Evolutionary conservation across 441 rosid species (phyloP).

Genomic region (Populus tomentosa): DNA sequence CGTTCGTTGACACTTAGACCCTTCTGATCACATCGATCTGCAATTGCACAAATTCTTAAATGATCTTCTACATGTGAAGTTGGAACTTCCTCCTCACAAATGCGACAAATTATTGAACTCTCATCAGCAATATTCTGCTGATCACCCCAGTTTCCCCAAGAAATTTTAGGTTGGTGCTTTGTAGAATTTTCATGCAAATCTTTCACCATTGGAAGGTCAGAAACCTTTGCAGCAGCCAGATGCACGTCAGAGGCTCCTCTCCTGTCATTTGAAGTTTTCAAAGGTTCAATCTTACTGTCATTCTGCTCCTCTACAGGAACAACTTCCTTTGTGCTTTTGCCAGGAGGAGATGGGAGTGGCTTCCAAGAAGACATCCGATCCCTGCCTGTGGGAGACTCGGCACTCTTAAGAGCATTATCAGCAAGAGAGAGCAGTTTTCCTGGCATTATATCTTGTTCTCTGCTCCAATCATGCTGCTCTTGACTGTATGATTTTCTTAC

Average conservation of each 20-base stretch:
- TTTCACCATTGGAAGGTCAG: slow-evolving; percentile 48
- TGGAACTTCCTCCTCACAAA: slow-evolving; percentile 97
- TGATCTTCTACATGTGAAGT: slow-evolving; percentile 89
- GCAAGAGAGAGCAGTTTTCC: slow-evolving; percentile 34
- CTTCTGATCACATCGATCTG: slow-evolving; percentile 89
- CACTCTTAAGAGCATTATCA: slow-evolving; percentile 41
- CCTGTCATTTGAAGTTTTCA: slow-evolving; percentile 28
- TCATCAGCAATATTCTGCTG: slow-evolving; percentile 65
- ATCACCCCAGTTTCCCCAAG: slow-evolving; percentile 97
- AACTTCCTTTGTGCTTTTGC: slow-evolving; percentile 53
- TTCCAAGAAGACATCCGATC: slow-evolving; percentile 89
- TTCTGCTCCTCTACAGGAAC: slow-evolving; percentile 41
- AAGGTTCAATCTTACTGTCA: slow-evolving; percentile 52
- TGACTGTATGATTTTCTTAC: slow-evolving; percentile 89
- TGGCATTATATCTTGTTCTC: slow-evolving; percentile 40
- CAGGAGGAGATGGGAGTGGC: slow-evolving; percentile 73
- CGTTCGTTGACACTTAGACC: slow-evolving; percentile 89
- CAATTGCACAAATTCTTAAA: slow-evolving; percentile 89
- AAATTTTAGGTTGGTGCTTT: slow-evolving; percentile 77
- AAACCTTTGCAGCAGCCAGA: slow-evolving; percentile 32
- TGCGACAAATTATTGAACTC: slow-evolving; percentile 88
- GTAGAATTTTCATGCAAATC: slow-evolving; percentile 57
- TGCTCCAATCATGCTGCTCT: slow-evolving; percentile 84
- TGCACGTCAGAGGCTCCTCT: slow-evolving; percentile 48
- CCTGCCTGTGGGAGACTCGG: slow-evolving; percentile 62